A percentile compares a stretch with the other conserved stretches of the same genome.
Evolutionary conservation across 2,329 filamentous ascomycete genomes (phyloP).

Genomic region (Mycosphaerelloides madeirae): DNA sequence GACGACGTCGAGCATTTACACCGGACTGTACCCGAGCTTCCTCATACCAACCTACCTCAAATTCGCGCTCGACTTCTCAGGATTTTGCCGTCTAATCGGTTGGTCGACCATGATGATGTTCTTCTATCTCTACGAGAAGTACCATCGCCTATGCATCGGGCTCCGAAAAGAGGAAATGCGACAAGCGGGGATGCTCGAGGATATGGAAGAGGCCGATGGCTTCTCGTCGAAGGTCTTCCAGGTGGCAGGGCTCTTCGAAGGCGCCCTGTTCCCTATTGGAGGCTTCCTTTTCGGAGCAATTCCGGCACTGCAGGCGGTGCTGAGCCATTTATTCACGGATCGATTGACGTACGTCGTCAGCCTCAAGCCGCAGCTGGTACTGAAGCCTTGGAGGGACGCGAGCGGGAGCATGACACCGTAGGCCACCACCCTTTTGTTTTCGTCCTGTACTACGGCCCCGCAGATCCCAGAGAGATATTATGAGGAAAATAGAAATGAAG

Average conservation of each 20-base stretch:
- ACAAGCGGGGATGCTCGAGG: conserved; percentile 58
- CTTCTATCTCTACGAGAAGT: conserved; percentile 63
- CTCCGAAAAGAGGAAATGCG: conserved; percentile 63
- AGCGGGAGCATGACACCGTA: conserved; percentile 20
- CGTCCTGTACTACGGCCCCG: background rate
- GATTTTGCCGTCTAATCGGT: conserved; percentile 55
- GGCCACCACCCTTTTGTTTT: conserved; percentile 5
- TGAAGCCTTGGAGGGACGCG: conserved; percentile 15
- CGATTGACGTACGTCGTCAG: conserved; percentile 67
- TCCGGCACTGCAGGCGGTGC: conserved; percentile 62
- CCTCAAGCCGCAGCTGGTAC: conserved; percentile 53
- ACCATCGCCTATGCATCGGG: conserved; percentile 58
- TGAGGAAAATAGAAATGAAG: background rate
- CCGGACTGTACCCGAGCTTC: conserved; percentile 49
- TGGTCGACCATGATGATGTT: conserved; percentile 61
- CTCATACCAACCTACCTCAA: conserved; percentile 51
- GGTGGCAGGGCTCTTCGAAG: conserved; percentile 54
- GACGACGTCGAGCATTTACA: conserved; percentile 58
- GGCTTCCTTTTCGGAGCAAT: conserved; percentile 65
- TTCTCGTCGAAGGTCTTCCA: conserved; percentile 26
- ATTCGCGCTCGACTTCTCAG: conserved; percentile 59
- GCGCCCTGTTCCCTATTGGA: conserved; percentile 61
- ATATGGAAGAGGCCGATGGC: conserved; percentile 44
- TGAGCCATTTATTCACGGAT: conserved; percentile 66
- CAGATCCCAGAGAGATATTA: too few species aligned